Evolutionary conservation across 2,329 filamentous ascomycete species (phyloP), one percentile per base, ranked within the genome.

Genomic region (Leptodontidium sp.): DNA sequence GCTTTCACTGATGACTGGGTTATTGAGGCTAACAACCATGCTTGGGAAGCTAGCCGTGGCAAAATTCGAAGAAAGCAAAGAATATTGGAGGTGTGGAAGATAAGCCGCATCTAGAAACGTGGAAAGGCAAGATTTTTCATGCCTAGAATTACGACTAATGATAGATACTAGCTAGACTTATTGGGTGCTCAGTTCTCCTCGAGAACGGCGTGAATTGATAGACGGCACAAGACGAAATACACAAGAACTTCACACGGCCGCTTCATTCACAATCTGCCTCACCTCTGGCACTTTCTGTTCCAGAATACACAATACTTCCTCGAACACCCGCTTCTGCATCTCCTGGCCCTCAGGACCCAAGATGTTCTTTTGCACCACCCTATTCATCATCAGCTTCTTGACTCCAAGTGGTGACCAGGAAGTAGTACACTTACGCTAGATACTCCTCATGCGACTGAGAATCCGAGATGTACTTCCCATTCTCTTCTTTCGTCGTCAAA

Each of bases 251-350:
- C 24, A 64, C 29, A 35, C 53, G n/a, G 57, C 50, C 12, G 35
- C 24, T 40, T 21, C 38, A 58, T 50, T 57, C 24, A 67, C 68
- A 67, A 75, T 71, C 8, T 67, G 58, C 66, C 69, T 74, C 35
- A 75, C 71, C 47, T 72, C 72, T 7, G 73, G 70, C 11, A 74
- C 68, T 9, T 68, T 68, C 38, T 70, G 64, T 50, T 66, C 66
- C 47, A 77, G 61, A n/a, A 76, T 70, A 49, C 14, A 59, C 17
- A 76, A 14, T 17, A 73, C 64, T 59, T 77, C 75, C 45, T 72
- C 75, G 73, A 73, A 76, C 17, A 76, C 74, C 43, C 72, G 64
- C 24, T 63, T 68, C 57, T 77, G 71, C 70, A 76, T 75, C 17
- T 72, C 68, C 68, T 73, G 71, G 38, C 74, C 75, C 59, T 75